Evolutionary conservation across 768 basidiomycete species (phyloP).

Genomic region (Phaffia australis): DNA sequence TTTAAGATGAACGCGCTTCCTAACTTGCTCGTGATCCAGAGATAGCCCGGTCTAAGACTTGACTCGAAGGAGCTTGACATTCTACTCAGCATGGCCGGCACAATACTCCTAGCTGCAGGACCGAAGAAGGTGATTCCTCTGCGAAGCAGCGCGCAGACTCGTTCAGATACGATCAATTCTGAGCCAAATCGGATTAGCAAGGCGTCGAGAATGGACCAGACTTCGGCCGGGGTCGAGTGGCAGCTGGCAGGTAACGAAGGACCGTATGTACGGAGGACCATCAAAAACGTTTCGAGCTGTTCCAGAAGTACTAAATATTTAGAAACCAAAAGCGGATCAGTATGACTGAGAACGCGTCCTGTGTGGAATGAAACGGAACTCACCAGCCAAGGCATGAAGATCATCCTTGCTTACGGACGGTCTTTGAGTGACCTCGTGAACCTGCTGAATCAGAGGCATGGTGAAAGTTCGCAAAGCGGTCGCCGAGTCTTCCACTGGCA

Average conservation of each 20-base stretch:
- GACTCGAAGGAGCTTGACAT: conserved; percentile 69
- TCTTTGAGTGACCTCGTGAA: conserved; percentile 56
- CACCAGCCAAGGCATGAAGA: conserved; percentile 56
- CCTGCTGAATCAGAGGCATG: conserved; percentile 64
- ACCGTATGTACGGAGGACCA: conserved; percentile 67
- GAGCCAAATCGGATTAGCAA: conserved; percentile 70
- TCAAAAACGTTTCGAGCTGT: conserved; percentile 83
- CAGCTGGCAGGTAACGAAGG: conserved; percentile 72
- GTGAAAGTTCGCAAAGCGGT: conserved; percentile 77
- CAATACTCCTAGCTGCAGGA: conserved; percentile 52
- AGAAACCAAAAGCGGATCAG: neutral
- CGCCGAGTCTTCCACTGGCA: conserved; percentile 73
- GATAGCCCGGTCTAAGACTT: conserved; percentile 70
- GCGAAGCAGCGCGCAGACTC: conserved; percentile 70
- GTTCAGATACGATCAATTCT: conserved; percentile 66
- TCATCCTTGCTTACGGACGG: conserved; percentile 54
- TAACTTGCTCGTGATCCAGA: conserved; percentile 89
- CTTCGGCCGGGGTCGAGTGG: conserved; percentile 61
- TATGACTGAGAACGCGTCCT: neutral
- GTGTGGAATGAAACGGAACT: conserved; percentile 34
- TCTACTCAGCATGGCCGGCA: conserved; percentile 58
- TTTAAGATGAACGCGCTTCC: conserved; percentile 60
- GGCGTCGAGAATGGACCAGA: conserved; percentile 70
- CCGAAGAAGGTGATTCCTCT: conserved; percentile 76
- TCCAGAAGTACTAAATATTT: conserved; percentile 63